Evolutionary conservation across 2,329 filamentous ascomycete genomes (phyloP).

Genomic region (Colletotrichum sansevieriae): DNA sequence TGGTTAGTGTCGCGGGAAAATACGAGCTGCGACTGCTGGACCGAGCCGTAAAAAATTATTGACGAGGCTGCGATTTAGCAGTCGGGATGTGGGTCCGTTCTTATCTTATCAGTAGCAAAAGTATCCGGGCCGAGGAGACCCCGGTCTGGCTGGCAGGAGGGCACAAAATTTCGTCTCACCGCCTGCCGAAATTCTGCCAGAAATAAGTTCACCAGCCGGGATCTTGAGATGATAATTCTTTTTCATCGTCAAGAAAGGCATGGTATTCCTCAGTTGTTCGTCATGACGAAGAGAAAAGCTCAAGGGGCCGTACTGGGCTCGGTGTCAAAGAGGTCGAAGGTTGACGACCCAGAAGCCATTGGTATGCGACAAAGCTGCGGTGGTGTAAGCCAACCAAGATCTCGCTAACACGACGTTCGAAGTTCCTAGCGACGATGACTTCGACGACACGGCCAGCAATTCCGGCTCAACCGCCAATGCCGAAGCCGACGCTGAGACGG

Average conservation of each 20-base stretch:
- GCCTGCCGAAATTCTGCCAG: conserved; percentile 34
- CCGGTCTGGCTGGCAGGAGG: conserved; percentile 21
- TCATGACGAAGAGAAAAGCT: conserved; percentile 41
- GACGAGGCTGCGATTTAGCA: conserved; percentile 42
- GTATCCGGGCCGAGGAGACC: conserved; percentile 38
- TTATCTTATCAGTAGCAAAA: conserved; percentile 32
- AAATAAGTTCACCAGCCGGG: conserved; percentile 33
- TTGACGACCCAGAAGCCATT: conserved; percentile 13
- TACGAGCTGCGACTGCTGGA: conserved; percentile 19
- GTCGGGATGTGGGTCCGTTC: conserved; percentile 15
- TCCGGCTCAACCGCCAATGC: conserved; percentile 38
- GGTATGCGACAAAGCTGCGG: conserved; percentile 19
- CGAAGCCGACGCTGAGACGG: conserved; percentile 41
- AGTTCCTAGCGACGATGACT: conserved; percentile 40
- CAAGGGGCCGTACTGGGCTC: conserved; percentile 11
- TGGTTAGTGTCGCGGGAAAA: conserved; percentile 30
- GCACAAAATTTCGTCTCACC: conserved; percentile 41
- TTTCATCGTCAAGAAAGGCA: conserved; percentile 20
- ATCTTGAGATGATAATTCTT: conserved; percentile 7
- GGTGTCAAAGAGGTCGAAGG: conserved; percentile 28
- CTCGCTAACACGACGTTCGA: conserved; percentile 24
- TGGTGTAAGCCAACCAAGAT: background rate
- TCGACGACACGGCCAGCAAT: conserved; percentile 41
- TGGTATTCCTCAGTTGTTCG: conserved; percentile 25
- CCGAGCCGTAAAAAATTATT: conserved; percentile 43